phyloP scores from a whole-genome alignment of 2,329 filamentous ascomycete genomes.

The Aspergillus sp. region DNA sequence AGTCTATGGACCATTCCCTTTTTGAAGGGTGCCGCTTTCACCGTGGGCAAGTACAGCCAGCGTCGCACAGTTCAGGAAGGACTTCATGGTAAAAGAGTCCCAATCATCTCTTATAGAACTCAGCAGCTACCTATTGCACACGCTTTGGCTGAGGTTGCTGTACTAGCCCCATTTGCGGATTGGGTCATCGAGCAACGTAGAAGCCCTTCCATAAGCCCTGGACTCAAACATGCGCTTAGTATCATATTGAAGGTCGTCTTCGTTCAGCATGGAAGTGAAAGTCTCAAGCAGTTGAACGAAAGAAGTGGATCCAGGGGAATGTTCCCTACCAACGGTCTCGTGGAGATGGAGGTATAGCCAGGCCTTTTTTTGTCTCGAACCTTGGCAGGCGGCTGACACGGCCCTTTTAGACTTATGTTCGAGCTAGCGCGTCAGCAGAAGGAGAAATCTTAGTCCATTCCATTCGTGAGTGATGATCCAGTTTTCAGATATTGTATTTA shows the following conservation, averaged over 20 bases:
- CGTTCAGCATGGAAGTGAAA: conserved; percentile 9
- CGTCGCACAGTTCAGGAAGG: conserved; percentile 19
- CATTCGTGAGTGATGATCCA: conserved; percentile 20
- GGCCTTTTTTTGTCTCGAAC: not conserved
- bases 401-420: conserved; percentile 6
- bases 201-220: not conserved
- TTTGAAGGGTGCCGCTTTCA: conserved; percentile 23
- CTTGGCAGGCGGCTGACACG: not conserved
- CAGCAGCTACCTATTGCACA: conserved; percentile 28
- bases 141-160: conserved; percentile 20
- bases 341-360: conserved; percentile 13
- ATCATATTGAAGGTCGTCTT: conserved; percentile 18
- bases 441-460: conserved; percentile 21
- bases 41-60: conserved; percentile 23
- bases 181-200: not conserved
- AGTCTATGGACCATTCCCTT: conserved; percentile 17
- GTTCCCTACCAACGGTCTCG: conserved; percentile 19
- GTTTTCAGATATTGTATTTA: not conserved
- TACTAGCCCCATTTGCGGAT: conserved; percentile 21
- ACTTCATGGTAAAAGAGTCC: conserved; percentile 5
- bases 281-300: conserved; percentile 11
- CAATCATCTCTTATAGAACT: conserved; percentile 26
- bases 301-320: conserved; percentile 19
- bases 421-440: conserved; percentile 17
- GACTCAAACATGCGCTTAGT: conserved; percentile 11